Percentiles rank a stretch among this genome's conserved stretches.
Conservation (phyloP, 805 yeast genomes). For the Teunomyces pallodes region DNA sequence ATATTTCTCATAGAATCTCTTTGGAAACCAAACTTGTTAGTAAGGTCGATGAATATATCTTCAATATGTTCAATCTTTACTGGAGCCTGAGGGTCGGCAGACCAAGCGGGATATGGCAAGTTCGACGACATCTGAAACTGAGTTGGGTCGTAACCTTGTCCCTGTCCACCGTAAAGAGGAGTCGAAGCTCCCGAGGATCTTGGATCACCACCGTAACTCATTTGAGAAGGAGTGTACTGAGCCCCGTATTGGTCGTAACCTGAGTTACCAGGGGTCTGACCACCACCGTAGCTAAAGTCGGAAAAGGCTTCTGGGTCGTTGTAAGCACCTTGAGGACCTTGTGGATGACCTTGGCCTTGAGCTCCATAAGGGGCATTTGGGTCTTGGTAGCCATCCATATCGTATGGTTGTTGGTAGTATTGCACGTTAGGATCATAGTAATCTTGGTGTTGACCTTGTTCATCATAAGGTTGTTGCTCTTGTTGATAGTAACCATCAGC, state of each 20-base stretch:
- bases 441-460: conserved; percentile 38
- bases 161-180: conserved; percentile 74
- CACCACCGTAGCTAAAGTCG: conserved; percentile 63
- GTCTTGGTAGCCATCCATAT: conserved; percentile 48
- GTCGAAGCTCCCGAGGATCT: conserved; percentile 93
- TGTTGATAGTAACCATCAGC: conserved; percentile 35
- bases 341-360: conserved; percentile 17
- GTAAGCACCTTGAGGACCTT: conserved; percentile 26
- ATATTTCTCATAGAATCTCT: conserved; percentile 91
- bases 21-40: conserved; percentile 85
- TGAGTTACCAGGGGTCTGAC: conserved; percentile 52
- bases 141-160: conserved; percentile 56
- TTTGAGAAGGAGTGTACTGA: conserved; percentile 81
- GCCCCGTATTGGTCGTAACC: conserved; percentile 67
- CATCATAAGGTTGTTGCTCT: conserved; percentile 41
- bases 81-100: conserved; percentile 90
- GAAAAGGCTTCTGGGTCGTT: conserved; percentile 62
- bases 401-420: conserved; percentile 50
- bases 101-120: conserved; percentile 99
- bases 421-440: conserved; percentile 49
- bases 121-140: conserved; percentile 66
- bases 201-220: conserved; percentile 77
- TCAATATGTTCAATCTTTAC: conserved; percentile 79
- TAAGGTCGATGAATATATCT: conserved; percentile 78
- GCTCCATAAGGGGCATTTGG: conserved; percentile 20